These are phyloP conservation scores for Setaria viridis DNA, from an alignment of 202 grass and related monocot species.

Conservation along the genomic window DNA sequence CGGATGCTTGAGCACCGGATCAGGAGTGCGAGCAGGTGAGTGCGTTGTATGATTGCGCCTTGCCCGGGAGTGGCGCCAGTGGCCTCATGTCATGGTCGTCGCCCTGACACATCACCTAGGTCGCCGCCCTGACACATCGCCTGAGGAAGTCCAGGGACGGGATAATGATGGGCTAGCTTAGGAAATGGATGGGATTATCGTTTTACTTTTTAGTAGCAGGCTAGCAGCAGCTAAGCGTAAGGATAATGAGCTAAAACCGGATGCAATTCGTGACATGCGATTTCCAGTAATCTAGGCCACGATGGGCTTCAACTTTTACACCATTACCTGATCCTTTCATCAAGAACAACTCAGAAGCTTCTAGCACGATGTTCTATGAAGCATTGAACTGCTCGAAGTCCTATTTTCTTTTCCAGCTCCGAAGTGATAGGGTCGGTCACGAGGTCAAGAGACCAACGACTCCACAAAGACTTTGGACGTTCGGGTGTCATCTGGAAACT, in stretches of 20 bases:
- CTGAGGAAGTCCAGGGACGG: not conserved
- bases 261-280: not conserved
- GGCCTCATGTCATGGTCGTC: conserved; percentile 18
- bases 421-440: not conserved
- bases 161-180: not conserved
- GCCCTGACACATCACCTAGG: conserved; percentile 25
- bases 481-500: not conserved
- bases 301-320: not conserved
- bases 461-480: conserved; percentile 2
- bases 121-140: not conserved
- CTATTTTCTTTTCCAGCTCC: not conserved
- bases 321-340: not conserved
- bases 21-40: not conserved
- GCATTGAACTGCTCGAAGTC: not conserved
- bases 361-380: not conserved
- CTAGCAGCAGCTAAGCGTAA: not conserved
- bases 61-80: conserved; percentile 34
- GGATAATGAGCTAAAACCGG: not conserved
- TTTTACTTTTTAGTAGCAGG: not conserved
- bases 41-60: conserved; percentile 44
- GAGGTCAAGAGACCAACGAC: conserved; percentile 40
- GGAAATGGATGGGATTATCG: not conserved
- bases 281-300: not conserved
- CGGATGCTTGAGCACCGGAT: conserved; percentile 7
- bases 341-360: conserved; percentile 35